Base-by-base conservation (phyloP, 2,329 filamentous ascomycete species). In the Cladophialophora carrionii region DNA sequence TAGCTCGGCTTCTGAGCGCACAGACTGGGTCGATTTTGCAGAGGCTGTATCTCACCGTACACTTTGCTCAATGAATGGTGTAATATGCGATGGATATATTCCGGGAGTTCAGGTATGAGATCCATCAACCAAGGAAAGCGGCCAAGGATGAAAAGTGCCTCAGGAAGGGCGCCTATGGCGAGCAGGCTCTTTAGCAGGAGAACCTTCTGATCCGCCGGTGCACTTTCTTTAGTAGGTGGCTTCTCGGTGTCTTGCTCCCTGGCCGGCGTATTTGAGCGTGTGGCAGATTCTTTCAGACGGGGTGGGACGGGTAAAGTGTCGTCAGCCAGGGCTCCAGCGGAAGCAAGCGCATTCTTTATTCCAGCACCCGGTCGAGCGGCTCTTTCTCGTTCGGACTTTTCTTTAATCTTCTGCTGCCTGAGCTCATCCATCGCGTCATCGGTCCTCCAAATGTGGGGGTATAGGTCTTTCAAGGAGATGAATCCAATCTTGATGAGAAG, bases 401-500 rank as follows among this genome's bases (percentile, higher is more conserved):
- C 91, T 72, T 90, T 88, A 75, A 88, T 80, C 67, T 90, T 87
- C 70, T 88, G 86, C 48, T 87, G 83, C 68, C 86, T 88, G 58
- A 96, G 81, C 6, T 81, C 82, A 46, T 90, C 85, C 94, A 99
- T 98, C 3, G 87, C 83, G 34, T 91, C 88, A 70, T 98, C 95
- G 0, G 85, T 80, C 7, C 95, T 92, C 81, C 92, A 96, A 0
- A 99, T 84, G 75, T 99, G 95, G 17, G 92, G 89, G 75, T 96
- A 98, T 1, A 99, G 81, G 74, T 99, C 95, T 59, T 87, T 85
- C 6, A 99, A 81, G 1, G 95, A 97, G 65, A 99, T 91, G 76
- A 99, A 99, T 1, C 95, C 96, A 70, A 97, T 91, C 78, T 99
- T 99, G 78, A 99, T 93, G 32, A 99, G 85, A 37, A 98, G 84